Conservation (phyloP, 2,329 filamentous ascomycete species). For the Ophiostoma ulmi region DNA sequence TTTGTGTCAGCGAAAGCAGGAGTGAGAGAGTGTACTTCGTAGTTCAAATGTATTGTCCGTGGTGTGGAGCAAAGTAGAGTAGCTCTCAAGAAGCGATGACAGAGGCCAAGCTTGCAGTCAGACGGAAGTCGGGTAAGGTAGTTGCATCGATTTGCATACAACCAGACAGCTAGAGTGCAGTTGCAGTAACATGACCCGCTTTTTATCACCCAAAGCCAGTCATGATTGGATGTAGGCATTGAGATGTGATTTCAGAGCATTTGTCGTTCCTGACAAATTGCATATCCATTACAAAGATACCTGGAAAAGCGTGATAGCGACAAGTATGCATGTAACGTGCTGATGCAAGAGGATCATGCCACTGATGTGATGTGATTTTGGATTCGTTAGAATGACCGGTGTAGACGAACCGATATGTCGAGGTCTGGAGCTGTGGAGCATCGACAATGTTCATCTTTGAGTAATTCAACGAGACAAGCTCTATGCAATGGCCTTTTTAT, state of each 20-base stretch:
- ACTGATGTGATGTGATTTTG: background rate
- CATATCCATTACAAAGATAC: background rate
- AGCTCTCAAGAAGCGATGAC: slow-evolving; percentile 14
- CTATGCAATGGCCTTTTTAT: background rate
- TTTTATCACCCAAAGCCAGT: background rate
- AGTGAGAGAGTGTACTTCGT: background rate
- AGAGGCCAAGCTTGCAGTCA: background rate
- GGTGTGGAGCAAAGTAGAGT: background rate
- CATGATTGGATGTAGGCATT: background rate
- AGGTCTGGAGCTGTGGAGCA: background rate
- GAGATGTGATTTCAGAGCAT: slow-evolving; percentile 13
- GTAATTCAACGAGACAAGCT: background rate
- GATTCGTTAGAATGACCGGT: too few species aligned
- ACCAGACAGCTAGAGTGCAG: background rate
- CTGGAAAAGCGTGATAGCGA: background rate
- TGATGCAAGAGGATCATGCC: background rate
- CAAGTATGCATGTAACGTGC: slow-evolving; percentile 7
- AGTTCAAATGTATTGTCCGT: background rate
- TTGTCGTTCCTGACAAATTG: slow-evolving; percentile 19
- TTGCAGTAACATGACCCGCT: background rate
- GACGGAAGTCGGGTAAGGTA: background rate
- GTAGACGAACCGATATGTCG: background rate
- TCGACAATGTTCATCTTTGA: too few species aligned
- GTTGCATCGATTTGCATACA: background rate
- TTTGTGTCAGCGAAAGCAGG: background rate